Percentiles rank a stretch among this genome's conserved stretches.
phyloP scores from a whole-genome alignment of 768 basidiomycete species.

The Trametes elegans region DNA sequence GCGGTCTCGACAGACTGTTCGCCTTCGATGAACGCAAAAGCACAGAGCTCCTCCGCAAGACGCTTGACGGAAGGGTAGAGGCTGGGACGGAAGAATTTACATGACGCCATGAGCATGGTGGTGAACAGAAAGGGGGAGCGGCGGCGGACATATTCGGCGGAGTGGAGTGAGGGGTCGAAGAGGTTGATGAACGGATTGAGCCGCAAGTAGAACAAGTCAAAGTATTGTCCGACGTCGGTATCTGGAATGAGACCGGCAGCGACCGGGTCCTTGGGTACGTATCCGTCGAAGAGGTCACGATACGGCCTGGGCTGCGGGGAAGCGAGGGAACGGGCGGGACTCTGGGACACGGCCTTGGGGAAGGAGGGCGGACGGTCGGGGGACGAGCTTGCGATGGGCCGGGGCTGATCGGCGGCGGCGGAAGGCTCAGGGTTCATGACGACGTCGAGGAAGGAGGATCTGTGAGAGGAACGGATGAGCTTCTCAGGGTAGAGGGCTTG shows the following conservation, averaged over 20 bases:
- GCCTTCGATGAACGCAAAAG: constrained; percentile 74
- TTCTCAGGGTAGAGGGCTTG: constrained; percentile 71
- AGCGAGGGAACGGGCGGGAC: constrained; percentile 12
- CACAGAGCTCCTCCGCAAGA: constrained; percentile 71
- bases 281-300: background rate
- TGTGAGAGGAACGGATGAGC: constrained; percentile 64
- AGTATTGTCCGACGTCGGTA: constrained; percentile 65
- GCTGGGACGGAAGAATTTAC: constrained; percentile 77
- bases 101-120: constrained; percentile 77
- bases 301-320: constrained; percentile 17
- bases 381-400: constrained; percentile 19
- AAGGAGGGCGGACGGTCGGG: constrained; percentile 29
- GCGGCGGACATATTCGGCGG: constrained; percentile 73
- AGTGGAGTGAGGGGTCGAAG: constrained; percentile 86
- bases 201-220: constrained; percentile 77
- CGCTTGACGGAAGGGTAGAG: constrained; percentile 66
- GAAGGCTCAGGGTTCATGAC: constrained; percentile 71
- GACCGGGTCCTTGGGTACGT: constrained; percentile 56
- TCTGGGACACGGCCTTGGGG: constrained; percentile 9
- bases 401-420: constrained; percentile 30
- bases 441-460: constrained; percentile 81
- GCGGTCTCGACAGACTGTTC: constrained; percentile 84
- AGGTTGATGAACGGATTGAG: constrained; percentile 89
- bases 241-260: constrained; percentile 68
- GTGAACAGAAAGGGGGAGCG: constrained; percentile 85